A percentile compares a stretch with the other conserved stretches of the same genome.
Conservation (phyloP, 1,284 basidiomycete genomes). For the Chalciporus sp. region DNA sequence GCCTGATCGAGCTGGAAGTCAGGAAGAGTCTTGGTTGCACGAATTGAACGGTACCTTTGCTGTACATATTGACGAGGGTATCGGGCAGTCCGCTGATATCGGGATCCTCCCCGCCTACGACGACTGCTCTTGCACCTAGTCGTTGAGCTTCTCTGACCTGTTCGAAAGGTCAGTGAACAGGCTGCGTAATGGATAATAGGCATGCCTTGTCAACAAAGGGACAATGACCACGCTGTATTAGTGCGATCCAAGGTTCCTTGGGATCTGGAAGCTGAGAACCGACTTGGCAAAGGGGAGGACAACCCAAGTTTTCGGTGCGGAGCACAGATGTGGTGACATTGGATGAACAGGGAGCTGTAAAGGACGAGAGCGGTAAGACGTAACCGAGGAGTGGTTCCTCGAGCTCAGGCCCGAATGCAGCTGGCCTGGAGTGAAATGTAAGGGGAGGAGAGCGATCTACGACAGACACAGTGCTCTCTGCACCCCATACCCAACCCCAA, state of each 20-base stretch:
- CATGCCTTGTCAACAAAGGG: conserved; percentile 83
- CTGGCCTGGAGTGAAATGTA: conserved; percentile 64
- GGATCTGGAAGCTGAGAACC: conserved; percentile 56
- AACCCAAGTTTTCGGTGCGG: conserved; percentile 53
- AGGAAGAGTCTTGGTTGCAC: not conserved
- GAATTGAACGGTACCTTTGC: conserved; percentile 59
- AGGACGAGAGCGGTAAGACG: conserved; percentile 75
- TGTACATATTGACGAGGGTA: conserved; percentile 88
- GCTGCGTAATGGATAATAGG: not conserved
- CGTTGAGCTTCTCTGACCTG: conserved; percentile 72
- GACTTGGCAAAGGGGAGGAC: conserved; percentile 61
- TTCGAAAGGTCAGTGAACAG: not conserved
- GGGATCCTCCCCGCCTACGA: conserved; percentile 85
- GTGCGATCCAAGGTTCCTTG: conserved; percentile 78
- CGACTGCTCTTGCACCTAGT: conserved; percentile 81
- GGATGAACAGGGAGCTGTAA: conserved; percentile 56
- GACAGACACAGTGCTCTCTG: conserved; percentile 77
- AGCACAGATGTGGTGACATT: conserved; percentile 25
- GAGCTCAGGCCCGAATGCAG: conserved; percentile 76
- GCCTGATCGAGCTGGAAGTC: conserved; percentile 42
- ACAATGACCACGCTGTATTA: conserved; percentile 85
- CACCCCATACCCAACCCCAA: conserved; percentile 70
- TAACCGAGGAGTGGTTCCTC: conserved; percentile 71
- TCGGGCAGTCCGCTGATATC: conserved; percentile 68
- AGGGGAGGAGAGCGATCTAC: conserved; percentile 71